Evolutionary conservation across 2,329 filamentous ascomycete species (phyloP), one percentile per base, ranked within the genome.

Genomic region (Cercospora zeae-maydis): DNA sequence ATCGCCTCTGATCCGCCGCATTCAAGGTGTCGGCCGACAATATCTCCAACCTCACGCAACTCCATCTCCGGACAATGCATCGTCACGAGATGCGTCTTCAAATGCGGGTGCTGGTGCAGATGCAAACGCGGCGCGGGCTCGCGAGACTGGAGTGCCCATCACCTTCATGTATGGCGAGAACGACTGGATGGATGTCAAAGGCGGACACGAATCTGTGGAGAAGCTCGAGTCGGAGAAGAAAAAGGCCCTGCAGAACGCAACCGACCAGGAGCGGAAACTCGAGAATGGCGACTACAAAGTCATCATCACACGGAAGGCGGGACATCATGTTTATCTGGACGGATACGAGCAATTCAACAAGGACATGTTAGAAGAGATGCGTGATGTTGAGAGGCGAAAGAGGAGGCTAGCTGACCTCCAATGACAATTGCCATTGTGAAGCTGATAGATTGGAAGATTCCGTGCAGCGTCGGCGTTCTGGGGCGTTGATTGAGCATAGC

Each of bases 101-200:
- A 53, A 9, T 21, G 27, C 56, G 2, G 14, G 30, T 16, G 16
- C 16, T 9, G 55, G 33, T 68, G 92, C 91, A 66, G 85, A 86
- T 67, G 86, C 89, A 75, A 79, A 82, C 49, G 76, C 79, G 59
- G 85, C 84, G 66, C 82, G 84, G 67, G 79, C 90, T 59, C 80
- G 89, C 66, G 79, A 84, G 51, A 88, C 88, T 57, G 84, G 80
- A 73, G 85, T 91, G 69, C 83, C 84, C 61, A 83, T 98, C 33
- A 84, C 98, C 8, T 85, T 99, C 74, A 93, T 98, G 90, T 99
- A 99, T 74, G 95, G 95, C 66, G 93, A 98, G 71, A 88, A 95
- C 73, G 95, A 99, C 80, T 99, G 95, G 95, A 99, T 99, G 95
- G 95, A 99, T 69, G 88, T 95, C 8, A 86, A 87, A 0, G 95